Evolutionary conservation across 331 rosid species (phyloP), one percentile per base, ranked within the genome.

Genomic region (Quercus lobata): DNA sequence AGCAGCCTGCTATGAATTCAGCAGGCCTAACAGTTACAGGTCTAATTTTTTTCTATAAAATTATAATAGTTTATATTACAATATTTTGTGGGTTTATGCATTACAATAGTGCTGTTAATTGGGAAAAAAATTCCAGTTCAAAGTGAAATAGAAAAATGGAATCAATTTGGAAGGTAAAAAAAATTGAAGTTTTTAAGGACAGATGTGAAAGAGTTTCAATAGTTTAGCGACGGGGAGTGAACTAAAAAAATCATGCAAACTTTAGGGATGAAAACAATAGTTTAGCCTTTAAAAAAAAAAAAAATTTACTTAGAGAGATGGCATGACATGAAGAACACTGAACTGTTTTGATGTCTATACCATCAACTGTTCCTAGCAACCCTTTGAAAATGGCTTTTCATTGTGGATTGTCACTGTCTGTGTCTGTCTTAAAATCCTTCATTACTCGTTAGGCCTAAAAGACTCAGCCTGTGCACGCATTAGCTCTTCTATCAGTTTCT

Each of bases 21-120:
- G 87, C 90, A 32, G 87, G 86, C 54, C 75, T 76, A 79, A 44
- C 80, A 18, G 72, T 69, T 75, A 89, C 83, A 88, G 97, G 98
- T 91, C 85, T 71, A 62, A 49, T 49, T 49, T 3, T 49, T 53
- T 35, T 7, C 74, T 55, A 52, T 68, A 68, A 35, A 35, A 68
- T 68, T 37, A 37, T n/a, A 18, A 32, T 32, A 66, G 9, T 32
- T 18, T 8, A 9, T 7, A 27, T 24, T 27, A 62, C n/a, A 62
- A 11, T 14, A 5, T 68, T 9, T 68, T 8, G 72, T 30, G 46
- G 46, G 49, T 34, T 17, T 34, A 16, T 32, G 49, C 52, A 66
- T 34, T 66, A 32, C 6, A 62, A 27, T 27, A 21, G 30, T 24
- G 30, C 14, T 24, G 27, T 14, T 9, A 57, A 58, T 9, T 57